Evolutionary conservation across 192 early-diverging fungal species (phyloP), one percentile per base, ranked within the genome.

Genomic region (Linnemannia schmuckeri): DNA sequence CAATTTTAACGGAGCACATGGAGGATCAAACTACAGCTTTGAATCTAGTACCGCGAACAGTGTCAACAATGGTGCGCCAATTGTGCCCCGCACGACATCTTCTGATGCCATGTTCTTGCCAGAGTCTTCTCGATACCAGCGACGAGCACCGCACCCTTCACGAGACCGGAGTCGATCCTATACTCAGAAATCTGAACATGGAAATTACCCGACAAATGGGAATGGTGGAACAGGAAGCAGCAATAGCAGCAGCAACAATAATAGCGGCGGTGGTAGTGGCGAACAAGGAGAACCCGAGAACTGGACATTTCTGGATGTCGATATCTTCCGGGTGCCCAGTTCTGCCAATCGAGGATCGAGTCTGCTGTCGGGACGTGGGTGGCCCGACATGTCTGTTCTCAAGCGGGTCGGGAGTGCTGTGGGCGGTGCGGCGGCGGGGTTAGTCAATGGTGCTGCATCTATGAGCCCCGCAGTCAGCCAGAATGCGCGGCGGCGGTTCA

Each of bases 301-400:
- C 55, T 87, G 85, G 85, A 87, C 85, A 4, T 81, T 87, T 69
- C 75, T 87, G 10, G 85, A 87, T 47, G 63, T 87, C 1, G 85
- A 87, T 61, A 87, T 75, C 18, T 78, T 74, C 10, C 75, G 76
- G 12, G 76, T 81, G 1, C 85, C 85, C 18, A 81, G 72, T 52
- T 81, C 85, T 1, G 70, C 66, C 37, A 87, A 78, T 41, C 70
- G 52, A 41, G 79, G 55, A 4, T 40, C 75, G 17, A 71, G 85
- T 27, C 22, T 87, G 27, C 38, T 87, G 27, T 63, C 79, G 35
- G 80, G 85, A 30, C 75, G 79, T 18, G 84, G 57, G 3, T 87
- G 85, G 85, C 79, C 85, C 0, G 80, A 87, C 33, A 87, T 87
- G 38, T 78, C 79, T 40, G 74, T 78, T 13, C 54, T 87, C n/a